These are phyloP conservation scores for Colletotrichum cordylinicola DNA, from an alignment of 2,329 filamentous ascomycete species.

Conservation along the genomic window DNA sequence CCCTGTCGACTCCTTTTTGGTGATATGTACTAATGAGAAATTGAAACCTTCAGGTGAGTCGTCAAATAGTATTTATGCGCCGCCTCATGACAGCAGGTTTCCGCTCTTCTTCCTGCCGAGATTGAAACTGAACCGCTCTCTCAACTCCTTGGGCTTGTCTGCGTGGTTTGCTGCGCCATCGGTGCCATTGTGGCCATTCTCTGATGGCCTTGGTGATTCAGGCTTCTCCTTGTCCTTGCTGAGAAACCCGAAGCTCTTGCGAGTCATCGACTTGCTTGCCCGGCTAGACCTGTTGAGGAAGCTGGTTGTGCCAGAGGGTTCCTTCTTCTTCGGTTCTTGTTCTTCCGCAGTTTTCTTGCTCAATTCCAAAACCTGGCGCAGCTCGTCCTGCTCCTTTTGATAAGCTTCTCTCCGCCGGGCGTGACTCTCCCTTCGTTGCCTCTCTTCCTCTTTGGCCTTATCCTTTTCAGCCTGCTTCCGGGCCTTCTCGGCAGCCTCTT, in stretches of 20 bases:
- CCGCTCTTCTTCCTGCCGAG: constrained; percentile 76
- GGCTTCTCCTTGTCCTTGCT: constrained; percentile 54
- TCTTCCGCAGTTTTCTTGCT: constrained; percentile 68
- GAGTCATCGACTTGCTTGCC: constrained; percentile 79
- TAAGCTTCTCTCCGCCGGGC: constrained; percentile 39
- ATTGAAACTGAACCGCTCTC: constrained; percentile 70
- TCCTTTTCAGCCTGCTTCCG: constrained; percentile 52
- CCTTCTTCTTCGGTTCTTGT: constrained; percentile 45
- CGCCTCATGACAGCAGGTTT: constrained; percentile 34
- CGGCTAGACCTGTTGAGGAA: constrained; percentile 72
- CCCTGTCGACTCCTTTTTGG: constrained; percentile 2
- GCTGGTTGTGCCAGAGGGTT: constrained; percentile 44
- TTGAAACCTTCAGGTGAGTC: neutral
- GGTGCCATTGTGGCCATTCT: constrained; percentile 34
- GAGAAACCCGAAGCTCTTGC: constrained; percentile 75
- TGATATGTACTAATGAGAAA: constrained; percentile 14
- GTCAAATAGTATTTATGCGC: neutral
- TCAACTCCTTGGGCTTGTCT: constrained; percentile 58
- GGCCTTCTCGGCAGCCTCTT: constrained; percentile 58
- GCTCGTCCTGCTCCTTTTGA: constrained; percentile 65
- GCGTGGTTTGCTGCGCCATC: constrained; percentile 29
- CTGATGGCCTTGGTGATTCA: constrained; percentile 26
- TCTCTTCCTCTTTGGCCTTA: constrained; percentile 48
- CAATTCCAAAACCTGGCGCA: constrained; percentile 68
- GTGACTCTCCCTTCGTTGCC: constrained; percentile 42